Conservation (phyloP, 192 early-diverging fungal genomes). For the Rhizoclosmatium globosum region DNA sequence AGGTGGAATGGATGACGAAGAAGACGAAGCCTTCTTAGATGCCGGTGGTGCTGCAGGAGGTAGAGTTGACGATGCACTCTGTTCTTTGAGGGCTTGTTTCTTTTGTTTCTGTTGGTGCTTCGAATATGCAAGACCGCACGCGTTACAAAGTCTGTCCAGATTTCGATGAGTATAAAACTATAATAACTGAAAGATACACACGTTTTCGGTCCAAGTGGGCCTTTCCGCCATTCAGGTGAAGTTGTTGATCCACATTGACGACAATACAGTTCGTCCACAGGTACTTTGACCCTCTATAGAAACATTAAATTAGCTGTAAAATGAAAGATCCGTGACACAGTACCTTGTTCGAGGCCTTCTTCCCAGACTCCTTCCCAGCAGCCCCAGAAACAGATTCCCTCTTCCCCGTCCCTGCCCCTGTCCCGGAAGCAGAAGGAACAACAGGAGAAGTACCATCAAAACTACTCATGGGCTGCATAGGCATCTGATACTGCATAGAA, state of each 20-base stretch:
- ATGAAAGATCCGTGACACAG: neutral
- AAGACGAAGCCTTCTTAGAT: neutral
- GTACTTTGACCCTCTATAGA: slow-evolving; percentile 27
- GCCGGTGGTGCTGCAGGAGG: neutral
- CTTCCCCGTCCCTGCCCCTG: neutral
- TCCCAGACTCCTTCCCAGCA: neutral
- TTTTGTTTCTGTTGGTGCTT: slow-evolving; percentile 51
- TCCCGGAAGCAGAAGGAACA: neutral
- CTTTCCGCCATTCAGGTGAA: slow-evolving; percentile 60
- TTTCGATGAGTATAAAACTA: neutral
- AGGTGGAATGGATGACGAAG: neutral
- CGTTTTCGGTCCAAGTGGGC: slow-evolving; percentile 60
- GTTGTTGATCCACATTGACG: slow-evolving; percentile 57
- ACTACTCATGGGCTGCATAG: neutral
- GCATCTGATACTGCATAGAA: neutral
- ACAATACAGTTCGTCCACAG: slow-evolving; percentile 54
- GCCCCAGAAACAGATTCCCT: neutral
- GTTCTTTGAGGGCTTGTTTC: slow-evolving; percentile 7
- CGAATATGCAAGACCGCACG: slow-evolving; percentile 58
- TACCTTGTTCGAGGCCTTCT: neutral
- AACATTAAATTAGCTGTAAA: neutral
- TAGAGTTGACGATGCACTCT: neutral
- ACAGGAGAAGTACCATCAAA: neutral
- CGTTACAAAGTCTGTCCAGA: slow-evolving; percentile 54
- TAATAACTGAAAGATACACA: slow-evolving; percentile 19